Evolutionary conservation across 2,329 filamentous ascomycete species (phyloP).

Genomic region (Boeremia exigua): DNA sequence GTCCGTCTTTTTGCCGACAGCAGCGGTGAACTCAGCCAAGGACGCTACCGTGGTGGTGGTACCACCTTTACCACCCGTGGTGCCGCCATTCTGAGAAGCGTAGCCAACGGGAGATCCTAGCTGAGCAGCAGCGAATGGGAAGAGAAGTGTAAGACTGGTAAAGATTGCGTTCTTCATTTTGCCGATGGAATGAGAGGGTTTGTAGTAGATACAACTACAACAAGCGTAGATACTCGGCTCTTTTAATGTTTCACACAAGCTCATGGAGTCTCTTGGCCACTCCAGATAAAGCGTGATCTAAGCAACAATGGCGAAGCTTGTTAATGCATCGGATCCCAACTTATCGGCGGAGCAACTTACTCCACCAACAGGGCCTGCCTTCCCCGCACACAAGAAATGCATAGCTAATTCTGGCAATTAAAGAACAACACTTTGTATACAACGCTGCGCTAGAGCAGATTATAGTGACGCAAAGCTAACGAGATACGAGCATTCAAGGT

Average conservation of each 20-base stretch:
- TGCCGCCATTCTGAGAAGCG: constrained; percentile 45
- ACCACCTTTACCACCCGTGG: constrained; percentile 49
- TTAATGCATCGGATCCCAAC: background rate
- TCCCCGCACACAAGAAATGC: background rate
- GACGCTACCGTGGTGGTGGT: constrained; percentile 41
- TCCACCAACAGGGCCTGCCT: background rate
- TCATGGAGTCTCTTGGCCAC: background rate
- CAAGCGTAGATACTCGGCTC: background rate
- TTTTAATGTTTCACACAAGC: background rate
- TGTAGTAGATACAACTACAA: background rate
- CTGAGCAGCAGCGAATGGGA: constrained; percentile 4
- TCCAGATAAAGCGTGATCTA: background rate
- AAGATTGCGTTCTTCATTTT: constrained; percentile 5
- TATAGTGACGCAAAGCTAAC: background rate
- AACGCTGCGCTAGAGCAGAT: background rate
- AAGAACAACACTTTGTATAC: background rate
- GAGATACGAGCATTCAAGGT: background rate
- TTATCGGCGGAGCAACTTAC: constrained; percentile 1
- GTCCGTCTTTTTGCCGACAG: constrained; percentile 46
- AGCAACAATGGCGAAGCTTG: constrained; percentile 12
- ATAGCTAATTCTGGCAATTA: constrained; percentile 1
- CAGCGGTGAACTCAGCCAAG: constrained; percentile 50
- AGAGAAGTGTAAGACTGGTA: background rate
- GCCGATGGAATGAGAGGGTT: background rate
- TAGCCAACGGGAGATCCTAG: constrained; percentile 34